Percentiles rank a stretch among this genome's conserved stretches.
Evolutionary conservation across 495 filamentous ascomycete species (phyloP).

Genomic region (Rostrohypoxylon terebratum): DNA sequence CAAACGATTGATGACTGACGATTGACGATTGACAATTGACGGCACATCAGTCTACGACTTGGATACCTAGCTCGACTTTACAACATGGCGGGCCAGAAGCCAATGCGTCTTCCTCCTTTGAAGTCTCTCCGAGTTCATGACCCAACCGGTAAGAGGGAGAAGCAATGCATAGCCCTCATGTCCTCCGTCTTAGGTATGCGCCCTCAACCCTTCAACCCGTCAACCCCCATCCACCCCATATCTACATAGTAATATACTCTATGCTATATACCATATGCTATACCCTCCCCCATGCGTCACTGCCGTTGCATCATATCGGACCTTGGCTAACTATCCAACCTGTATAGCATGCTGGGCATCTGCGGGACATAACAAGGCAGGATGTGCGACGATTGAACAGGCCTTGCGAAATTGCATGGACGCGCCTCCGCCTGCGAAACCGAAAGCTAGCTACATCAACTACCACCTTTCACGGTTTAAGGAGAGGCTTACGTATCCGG

Average conservation of each 20-base stretch:
- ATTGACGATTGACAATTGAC: constrained; percentile 6
- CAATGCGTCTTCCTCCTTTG: constrained; percentile 88
- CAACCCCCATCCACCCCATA: background rate
- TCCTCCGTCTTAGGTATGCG: constrained; percentile 85
- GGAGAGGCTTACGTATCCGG: constrained; percentile 76
- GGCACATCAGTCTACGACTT: constrained; percentile 12
- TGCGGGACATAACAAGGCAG: constrained; percentile 75
- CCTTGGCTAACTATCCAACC: constrained; percentile 17
- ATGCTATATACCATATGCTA: background rate
- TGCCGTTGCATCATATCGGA: constrained; percentile 16
- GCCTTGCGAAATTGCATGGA: constrained; percentile 95
- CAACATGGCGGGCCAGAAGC: constrained; percentile 55
- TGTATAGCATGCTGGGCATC: constrained; percentile 92
- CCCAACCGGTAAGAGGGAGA: constrained; percentile 78
- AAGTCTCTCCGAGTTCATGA: constrained; percentile 83
- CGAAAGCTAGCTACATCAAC: constrained; percentile 89
- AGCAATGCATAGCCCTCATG: constrained; percentile 88
- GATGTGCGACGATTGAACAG: constrained; percentile 84
- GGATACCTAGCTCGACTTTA: constrained; percentile 6
- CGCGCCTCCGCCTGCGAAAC: constrained; percentile 72
- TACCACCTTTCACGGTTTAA: constrained; percentile 92
- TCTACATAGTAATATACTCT: background rate
- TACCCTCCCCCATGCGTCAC: background rate
- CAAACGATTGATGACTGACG: no score
- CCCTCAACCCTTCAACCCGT: background rate